These are phyloP conservation scores for Amaranthus cruentus DNA, from an alignment of 148 eudicot genomes.

Conservation along the genomic window DNA sequence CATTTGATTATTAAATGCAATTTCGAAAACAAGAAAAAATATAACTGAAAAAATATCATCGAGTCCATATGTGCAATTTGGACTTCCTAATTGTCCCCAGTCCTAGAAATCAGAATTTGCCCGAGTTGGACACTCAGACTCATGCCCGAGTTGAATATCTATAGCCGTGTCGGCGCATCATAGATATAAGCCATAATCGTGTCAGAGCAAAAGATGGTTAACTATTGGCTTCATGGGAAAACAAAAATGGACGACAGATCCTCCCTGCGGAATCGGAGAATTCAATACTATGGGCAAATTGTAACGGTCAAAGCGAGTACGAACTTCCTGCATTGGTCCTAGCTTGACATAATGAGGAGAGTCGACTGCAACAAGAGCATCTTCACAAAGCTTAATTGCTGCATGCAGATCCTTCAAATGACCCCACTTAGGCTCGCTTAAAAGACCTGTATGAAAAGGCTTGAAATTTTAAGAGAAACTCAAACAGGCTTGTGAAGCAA, in stretches of 20 bases:
- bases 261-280: background rate
- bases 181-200: background rate
- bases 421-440: slow-evolving; percentile 96
- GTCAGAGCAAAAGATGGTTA: background rate
- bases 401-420: slow-evolving; percentile 96
- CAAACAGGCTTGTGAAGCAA: background rate
- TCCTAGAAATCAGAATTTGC: too few relatives aligned
- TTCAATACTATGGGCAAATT: background rate
- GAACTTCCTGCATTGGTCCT: slow-evolving; percentile 90
- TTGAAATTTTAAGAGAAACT: slow-evolving; percentile 7
- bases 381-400: slow-evolving; percentile 94
- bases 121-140: too few relatives aligned
- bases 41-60: too few relatives aligned
- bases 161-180: too few relatives aligned
- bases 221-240: background rate
- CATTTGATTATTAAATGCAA: too few relatives aligned
- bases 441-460: slow-evolving; percentile 49
- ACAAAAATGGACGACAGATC: background rate
- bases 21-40: too few relatives aligned
- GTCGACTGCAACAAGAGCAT: slow-evolving; percentile 81
- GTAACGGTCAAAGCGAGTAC: slow-evolving; percentile 16
- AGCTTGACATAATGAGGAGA: slow-evolving; percentile 73
- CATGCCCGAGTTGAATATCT: too few relatives aligned
- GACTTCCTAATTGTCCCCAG: too few relatives aligned
- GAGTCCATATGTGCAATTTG: too few relatives aligned